These are phyloP conservation scores for Pseudogymnoascus sp. DNA, from an alignment of 2,329 filamentous ascomycete species.

Conservation along the genomic window DNA sequence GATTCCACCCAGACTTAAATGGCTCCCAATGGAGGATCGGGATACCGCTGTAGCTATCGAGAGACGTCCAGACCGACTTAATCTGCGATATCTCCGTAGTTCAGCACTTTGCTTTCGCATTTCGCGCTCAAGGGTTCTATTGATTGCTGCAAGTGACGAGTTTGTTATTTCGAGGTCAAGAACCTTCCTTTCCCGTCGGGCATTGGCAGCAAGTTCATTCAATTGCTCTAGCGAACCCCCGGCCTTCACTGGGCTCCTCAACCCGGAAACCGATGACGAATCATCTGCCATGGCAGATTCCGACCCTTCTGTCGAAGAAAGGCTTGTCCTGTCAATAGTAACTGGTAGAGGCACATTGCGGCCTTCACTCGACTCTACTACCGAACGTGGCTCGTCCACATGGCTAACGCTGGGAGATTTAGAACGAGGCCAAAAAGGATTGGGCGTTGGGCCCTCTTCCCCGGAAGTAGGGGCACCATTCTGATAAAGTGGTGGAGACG, in stretches of 20 bases:
- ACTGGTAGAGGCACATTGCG: not conserved
- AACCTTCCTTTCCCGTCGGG: constrained; percentile 86
- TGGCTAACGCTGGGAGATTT: constrained; percentile 1
- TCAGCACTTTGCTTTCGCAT: constrained; percentile 87
- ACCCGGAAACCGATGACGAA: not conserved
- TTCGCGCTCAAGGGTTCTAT: constrained; percentile 83
- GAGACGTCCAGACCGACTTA: constrained; percentile 73
- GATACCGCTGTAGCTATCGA: constrained; percentile 48
- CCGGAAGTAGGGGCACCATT: not conserved
- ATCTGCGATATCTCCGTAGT: constrained; percentile 73
- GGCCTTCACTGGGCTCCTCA: constrained; percentile 49
- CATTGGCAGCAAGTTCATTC: constrained; percentile 77
- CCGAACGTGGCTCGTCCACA: not conserved
- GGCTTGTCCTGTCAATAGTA: not conserved
- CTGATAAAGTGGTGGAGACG: not conserved
- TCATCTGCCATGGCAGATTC: not conserved
- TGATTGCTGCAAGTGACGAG: constrained; percentile 89
- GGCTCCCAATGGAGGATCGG: constrained; percentile 37
- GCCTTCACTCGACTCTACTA: not conserved
- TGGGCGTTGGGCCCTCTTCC: not conserved
- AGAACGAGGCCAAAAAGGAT: not conserved
- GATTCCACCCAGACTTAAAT: constrained; percentile 30
- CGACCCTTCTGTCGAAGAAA: not conserved
- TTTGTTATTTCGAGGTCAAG: constrained; percentile 96
- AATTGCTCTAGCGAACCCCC: constrained; percentile 50